Evolutionary conservation across 768 basidiomycete species (phyloP), one percentile per base, ranked within the genome.

Genomic region (Rhodotorula babjevae): DNA sequence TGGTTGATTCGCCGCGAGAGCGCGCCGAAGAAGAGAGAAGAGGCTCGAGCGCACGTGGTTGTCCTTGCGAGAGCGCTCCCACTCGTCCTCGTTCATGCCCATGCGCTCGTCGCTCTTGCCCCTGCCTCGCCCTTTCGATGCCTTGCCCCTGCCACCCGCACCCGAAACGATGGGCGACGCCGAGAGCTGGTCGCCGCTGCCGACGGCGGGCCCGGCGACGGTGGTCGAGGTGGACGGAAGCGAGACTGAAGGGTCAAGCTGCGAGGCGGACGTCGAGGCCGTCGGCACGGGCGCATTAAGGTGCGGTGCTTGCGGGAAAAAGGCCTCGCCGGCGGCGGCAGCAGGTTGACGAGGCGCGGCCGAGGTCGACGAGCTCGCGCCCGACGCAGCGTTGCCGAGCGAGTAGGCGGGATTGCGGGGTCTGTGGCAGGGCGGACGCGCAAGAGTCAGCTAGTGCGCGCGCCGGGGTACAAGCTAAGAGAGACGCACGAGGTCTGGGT

Each of bases 61-160:
- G 75, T 91, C 90, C 78, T 91, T 91, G 72, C 90, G 83, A 77
- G 89, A 88, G 71, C 89, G 84, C 46, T 85, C 86, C 90, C 90
- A 91, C 78, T 91, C 90, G 64, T 90, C 89, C 57, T 85, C 86
- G 0, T 87, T 88, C 85, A 15, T 88, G 84, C 56, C 82, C 84
- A 49, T 53, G 33, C 63, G 52, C 29, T 61, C 69, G 3, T 68
- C 69, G 18, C 69, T 52, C 52, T 61, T 66, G 2, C 58, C 68
- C 25, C 63, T 33, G 16, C 59, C 63, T 14, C 67, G 23, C 25
- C 62, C 61, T 25, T 47, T 27, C 19, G 56, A 44, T 31, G 63
- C 27, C 59, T 62, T 47, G 46, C 46, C 63, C 56, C 50, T 21
- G n/a, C 59, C 40, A 25, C 29, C 47, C 11, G 18, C 27, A 25